These are phyloP conservation scores for Cenococcum geophilum DNA, from an alignment of 495 filamentous ascomycete species.

Conservation along the genomic window DNA sequence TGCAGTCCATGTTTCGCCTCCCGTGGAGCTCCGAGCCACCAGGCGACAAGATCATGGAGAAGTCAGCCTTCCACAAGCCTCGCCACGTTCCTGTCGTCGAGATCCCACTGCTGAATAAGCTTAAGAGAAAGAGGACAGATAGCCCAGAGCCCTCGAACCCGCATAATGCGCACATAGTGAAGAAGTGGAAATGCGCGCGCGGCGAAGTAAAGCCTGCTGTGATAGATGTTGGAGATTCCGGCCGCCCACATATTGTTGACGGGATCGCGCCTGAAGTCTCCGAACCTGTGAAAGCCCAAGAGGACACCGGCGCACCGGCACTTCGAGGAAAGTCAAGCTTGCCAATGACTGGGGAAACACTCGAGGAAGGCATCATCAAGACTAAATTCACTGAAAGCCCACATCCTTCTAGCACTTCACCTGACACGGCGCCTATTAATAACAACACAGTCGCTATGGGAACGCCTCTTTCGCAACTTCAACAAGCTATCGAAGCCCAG, in stretches of 20 bases:
- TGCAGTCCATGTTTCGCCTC: constrained; percentile 41
- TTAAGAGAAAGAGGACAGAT: constrained; percentile 36
- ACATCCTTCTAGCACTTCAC: constrained; percentile 12
- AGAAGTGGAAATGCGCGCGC: constrained; percentile 29
- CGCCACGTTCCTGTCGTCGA: constrained; percentile 36
- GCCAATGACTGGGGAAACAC: not conserved
- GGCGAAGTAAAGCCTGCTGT: constrained; percentile 28
- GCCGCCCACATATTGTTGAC: constrained; percentile 19
- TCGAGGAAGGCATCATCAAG: constrained; percentile 26
- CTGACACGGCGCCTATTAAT: constrained; percentile 9
- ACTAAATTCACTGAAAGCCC: constrained; percentile 15
- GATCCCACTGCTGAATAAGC: constrained; percentile 32
- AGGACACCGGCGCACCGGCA: not conserved
- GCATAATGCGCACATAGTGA: constrained; percentile 24
- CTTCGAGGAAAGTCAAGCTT: not conserved
- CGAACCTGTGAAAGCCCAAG: not conserved
- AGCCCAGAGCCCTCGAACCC: constrained; percentile 30
- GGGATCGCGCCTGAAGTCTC: constrained; percentile 13
- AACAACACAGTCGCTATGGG: constrained; percentile 19
- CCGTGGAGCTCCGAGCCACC: constrained; percentile 37
- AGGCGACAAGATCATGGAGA: constrained; percentile 35
- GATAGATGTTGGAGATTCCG: constrained; percentile 4
- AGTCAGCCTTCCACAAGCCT: constrained; percentile 32
- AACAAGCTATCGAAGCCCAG: constrained; percentile 72
- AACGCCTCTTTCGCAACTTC: constrained; percentile 41